Evolutionary conservation across 139 green algal genomes (phyloP).

Genomic region (Desmodesmus armatus): DNA sequence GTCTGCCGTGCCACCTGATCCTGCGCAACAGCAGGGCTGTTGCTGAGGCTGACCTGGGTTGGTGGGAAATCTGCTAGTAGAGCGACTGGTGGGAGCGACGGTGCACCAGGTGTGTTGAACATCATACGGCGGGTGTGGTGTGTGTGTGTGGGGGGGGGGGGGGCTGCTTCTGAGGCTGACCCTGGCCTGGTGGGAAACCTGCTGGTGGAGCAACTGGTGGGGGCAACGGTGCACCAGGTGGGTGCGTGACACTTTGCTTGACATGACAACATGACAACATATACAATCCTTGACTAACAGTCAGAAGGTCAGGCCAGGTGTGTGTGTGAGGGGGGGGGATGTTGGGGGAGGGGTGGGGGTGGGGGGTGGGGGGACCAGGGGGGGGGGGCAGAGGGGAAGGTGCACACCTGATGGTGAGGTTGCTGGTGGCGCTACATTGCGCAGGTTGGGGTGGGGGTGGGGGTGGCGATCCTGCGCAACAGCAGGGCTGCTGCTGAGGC

Average conservation of each 20-base stretch:
- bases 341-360: too few species aligned
- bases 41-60: conserved; percentile 90
- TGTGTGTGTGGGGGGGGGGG: background rate
- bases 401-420: background rate
- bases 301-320: background rate
- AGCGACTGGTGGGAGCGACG: conserved; percentile 83
- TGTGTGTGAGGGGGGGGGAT: background rate
- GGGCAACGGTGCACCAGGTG: conserved; percentile 81
- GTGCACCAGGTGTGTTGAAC: conserved; percentile 78
- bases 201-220: conserved; percentile 88
- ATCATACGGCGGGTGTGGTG: too few species aligned
- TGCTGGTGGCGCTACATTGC: background rate
- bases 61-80: conserved; percentile 92
- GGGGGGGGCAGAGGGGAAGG: too few species aligned
- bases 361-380: too few species aligned
- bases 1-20: conserved; percentile 89
- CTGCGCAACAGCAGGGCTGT: conserved; percentile 82
- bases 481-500: too few species aligned
- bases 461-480: background rate
- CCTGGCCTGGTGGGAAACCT: conserved; percentile 94
- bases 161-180: conserved; percentile 80
- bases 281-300: background rate
- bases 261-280: background rate
- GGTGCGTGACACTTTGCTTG: background rate
- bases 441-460: background rate